Base-by-base conservation (phyloP, 176 grass and related monocot genomes). In the Poa annua region DNA sequence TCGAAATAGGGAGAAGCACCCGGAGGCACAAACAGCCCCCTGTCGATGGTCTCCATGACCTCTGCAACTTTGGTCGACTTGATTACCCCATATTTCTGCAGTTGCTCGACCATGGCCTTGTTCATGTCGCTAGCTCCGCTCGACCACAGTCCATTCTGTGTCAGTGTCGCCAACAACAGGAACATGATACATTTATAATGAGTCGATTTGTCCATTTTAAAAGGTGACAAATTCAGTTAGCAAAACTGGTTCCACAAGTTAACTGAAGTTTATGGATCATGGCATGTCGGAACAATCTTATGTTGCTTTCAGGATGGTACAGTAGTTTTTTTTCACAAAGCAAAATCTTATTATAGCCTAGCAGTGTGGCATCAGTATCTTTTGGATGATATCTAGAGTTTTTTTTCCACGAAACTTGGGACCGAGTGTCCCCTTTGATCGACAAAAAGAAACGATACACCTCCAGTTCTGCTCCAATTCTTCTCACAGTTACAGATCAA, bases 91-190 rank as follows among this genome's bases (percentile, higher is more conserved):
- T 91, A 84, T 68, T 57, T 82, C 88, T 90, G 79, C 26, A 96
- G 78, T 13, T 96, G 93, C 76, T 88, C 65, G 0, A 96, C 93
- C 93, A 96, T 85, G 25, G 76, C 75, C 69, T 88, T 91, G 93
- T 93, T 96, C 83, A 77, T 88, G 47, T 85, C 83, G 6, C 79
- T 88, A 26, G 76, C 57, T 48, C 93, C 90, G 56, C 88, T 89
- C 1, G 90, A 90, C 93, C 86, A 89, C 52, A 89, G 75, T 20
- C 33, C 52, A 52, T 83, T 34, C 83, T 90, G 80, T 76, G 56
- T 29, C 38, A 87, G 50, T 24, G 67, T 61, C 61, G 77, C 29
- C 21, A 77, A 5, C 8, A 60, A 11, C 12, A 86, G 59, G 20
- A 69, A 29, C 29, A 87, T 11, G 66, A 85, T 74, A 1, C 38